Evolutionary conservation across 306 rosid genomes (phyloP), one percentile per base, ranked within the genome.

Genomic region (peach (Prunus persica)): DNA sequence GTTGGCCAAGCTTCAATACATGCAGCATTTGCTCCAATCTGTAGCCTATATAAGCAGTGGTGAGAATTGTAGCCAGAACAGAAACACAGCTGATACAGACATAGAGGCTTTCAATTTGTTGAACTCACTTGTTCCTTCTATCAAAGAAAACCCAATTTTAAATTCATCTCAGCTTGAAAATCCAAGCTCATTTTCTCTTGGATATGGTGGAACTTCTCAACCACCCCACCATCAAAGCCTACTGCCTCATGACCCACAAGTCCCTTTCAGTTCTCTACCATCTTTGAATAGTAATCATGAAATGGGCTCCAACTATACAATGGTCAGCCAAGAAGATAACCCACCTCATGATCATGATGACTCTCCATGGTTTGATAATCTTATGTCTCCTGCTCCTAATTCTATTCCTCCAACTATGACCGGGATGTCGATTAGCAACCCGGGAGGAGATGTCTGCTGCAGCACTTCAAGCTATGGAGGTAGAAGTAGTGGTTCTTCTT

Each of bases 141-240:
- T 76, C 64, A 79, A 78, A 71, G 86, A 84, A 65, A 79, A 62
- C 55, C 72, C 72, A 41, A 76, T 46, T 75, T 52, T 80, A 28
- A 83, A 78, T 78, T 41, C 76, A 41, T 16, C 43, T 15, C 74
- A 71, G 76, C 16, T 67, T 49, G 87, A 69, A 20, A 79, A 78
- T 51, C 70, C 80, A 67, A 66, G 80, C 79, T 80, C 89, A 65
- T 85, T 82, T 77, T 86, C 79, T 66, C 76, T 69, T 54, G 86
- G 67, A 69, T 79, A 56, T 72, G 76, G 63, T 75, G 73, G 64
- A 67, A 57, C 43, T 64, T 66, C 88, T 68, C 94, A 89, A 89
- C 95, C 84, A 88, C 97, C 85, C 92, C 93, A 87, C 88, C 88
- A 86, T 79, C 87, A 71, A 81, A 77, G 15, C 79, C 24, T 79